Evolutionary conservation across 2,329 filamentous ascomycete genomes (phyloP).

Genomic region (Colletotrichum zoysiae): DNA sequence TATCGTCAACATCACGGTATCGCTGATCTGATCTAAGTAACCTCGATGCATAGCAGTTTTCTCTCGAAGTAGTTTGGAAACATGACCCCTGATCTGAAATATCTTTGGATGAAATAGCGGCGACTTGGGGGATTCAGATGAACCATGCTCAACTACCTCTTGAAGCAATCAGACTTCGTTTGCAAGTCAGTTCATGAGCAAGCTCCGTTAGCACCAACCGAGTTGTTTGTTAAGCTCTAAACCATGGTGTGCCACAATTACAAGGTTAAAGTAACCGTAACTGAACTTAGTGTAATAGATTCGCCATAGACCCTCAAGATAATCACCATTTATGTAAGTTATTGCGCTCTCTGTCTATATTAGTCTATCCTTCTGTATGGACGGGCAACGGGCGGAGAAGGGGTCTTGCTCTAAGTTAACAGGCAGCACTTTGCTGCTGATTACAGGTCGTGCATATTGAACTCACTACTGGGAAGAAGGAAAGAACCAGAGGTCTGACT

Average conservation of each 20-base stretch:
- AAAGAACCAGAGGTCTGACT: slow-evolving; percentile 56
- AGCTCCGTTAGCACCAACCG: not conserved
- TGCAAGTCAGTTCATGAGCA: slow-evolving; percentile 7
- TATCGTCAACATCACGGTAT: not conserved
- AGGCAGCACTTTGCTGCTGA: not conserved
- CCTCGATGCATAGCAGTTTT: not conserved
- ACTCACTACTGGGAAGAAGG: not conserved
- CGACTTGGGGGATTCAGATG: not conserved
- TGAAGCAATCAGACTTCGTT: slow-evolving; percentile 12
- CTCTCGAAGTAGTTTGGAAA: not conserved
- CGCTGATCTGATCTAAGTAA: not conserved
- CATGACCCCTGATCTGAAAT: not conserved
- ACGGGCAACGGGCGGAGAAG: not conserved
- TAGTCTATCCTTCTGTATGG: no score
- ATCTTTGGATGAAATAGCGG: not conserved
- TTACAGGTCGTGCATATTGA: not conserved
- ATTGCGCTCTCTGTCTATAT: not conserved
- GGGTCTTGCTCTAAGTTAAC: not conserved
- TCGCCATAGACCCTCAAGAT: not conserved
- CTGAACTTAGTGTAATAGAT: not conserved
- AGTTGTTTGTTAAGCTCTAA: no score
- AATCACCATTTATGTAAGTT: not conserved
- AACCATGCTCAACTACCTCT: slow-evolving; percentile 7
- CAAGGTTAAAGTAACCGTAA: not conserved
- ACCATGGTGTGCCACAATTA: not conserved